A percentile compares a stretch with the other conserved stretches of the same genome.
phyloP scores from a whole-genome alignment of 768 basidiomycete genomes.

The Russula sp. region DNA sequence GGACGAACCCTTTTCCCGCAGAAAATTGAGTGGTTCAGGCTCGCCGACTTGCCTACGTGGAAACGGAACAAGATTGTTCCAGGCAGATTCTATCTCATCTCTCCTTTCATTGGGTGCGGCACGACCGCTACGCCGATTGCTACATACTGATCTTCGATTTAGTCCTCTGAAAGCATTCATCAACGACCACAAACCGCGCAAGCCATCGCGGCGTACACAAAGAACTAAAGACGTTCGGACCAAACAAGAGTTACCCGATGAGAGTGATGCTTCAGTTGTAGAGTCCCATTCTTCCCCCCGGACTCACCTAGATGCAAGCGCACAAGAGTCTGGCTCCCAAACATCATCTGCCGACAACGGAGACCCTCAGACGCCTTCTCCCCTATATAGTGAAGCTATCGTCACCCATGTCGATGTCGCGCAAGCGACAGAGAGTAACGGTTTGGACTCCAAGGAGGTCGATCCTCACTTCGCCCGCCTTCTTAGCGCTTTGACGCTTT shows the following conservation, averaged over 20 bases:
- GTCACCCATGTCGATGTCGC: constrained; percentile 30
- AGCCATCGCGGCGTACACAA: constrained; percentile 36
- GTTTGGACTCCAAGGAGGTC: constrained; percentile 34
- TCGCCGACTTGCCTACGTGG: constrained; percentile 91
- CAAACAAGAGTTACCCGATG: constrained; percentile 25
- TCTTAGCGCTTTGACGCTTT: constrained; percentile 55
- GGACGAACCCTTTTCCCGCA: constrained; percentile 33
- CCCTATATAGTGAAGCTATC: constrained; percentile 43
- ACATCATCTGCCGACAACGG: constrained; percentile 55
- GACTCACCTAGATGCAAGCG: constrained; percentile 31
- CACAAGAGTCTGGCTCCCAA: constrained; percentile 63
- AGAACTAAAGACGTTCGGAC: constrained; percentile 25
- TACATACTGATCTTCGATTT: constrained; percentile 14
- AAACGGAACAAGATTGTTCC: constrained; percentile 61
- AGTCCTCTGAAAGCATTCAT: constrained; percentile 66
- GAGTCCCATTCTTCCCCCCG: constrained; percentile 21
- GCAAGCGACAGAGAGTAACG: constrained; percentile 31
- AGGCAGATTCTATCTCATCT: constrained; percentile 90
- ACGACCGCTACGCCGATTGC: constrained; percentile 1
- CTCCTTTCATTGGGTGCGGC: constrained; percentile 82
- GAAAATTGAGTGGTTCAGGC: constrained; percentile 96
- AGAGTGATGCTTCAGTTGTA: constrained; percentile 29
- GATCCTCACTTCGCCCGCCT: constrained; percentile 71
- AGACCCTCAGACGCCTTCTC: constrained; percentile 61
- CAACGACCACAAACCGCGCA: constrained; percentile 53